Conservation (phyloP, 495 filamentous ascomycete species). For the Umbilicaria muhlenbergii region DNA sequence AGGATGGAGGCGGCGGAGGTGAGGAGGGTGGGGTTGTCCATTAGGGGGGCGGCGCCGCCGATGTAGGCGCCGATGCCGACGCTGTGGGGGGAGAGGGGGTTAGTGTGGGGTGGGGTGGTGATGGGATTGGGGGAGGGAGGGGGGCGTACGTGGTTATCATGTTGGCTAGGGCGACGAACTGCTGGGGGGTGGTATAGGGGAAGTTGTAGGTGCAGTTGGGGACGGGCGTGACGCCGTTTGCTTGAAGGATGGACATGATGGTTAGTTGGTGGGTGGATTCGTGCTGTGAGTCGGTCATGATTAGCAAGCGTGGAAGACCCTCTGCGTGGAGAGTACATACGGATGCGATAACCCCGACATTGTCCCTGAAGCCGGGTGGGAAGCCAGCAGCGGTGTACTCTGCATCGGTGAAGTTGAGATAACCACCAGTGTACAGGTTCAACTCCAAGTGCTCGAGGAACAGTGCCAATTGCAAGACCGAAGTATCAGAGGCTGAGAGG, state of each 20-base stretch:
- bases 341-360: conserved; percentile 14
- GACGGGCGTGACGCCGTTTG: conserved; percentile 25
- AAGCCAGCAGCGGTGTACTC: conserved; percentile 14
- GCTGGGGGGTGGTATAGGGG: conserved; percentile 22
- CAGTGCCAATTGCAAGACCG: conserved; percentile 13
- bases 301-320: neutral
- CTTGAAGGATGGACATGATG: conserved; percentile 13
- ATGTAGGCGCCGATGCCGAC: conserved; percentile 18
- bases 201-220: conserved; percentile 36
- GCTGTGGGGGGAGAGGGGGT: no score
- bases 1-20: conserved; percentile 37
- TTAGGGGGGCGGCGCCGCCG: conserved; percentile 26
- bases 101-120: no score
- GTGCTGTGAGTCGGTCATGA: conserved; percentile 5
- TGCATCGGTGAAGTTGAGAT: conserved; percentile 13
- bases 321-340: neutral
- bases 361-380: conserved; percentile 16
- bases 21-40: conserved; percentile 24
- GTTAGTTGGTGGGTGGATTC: conserved; percentile 12
- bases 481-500: conserved; percentile 7
- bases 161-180: conserved; percentile 31
- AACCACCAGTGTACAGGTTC: conserved; percentile 13
- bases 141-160: conserved; percentile 16
- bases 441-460: conserved; percentile 17
- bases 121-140: no score